phyloP scores from a whole-genome alignment of 208 protist genomes.

The Trichomonas vaginalis region DNA sequence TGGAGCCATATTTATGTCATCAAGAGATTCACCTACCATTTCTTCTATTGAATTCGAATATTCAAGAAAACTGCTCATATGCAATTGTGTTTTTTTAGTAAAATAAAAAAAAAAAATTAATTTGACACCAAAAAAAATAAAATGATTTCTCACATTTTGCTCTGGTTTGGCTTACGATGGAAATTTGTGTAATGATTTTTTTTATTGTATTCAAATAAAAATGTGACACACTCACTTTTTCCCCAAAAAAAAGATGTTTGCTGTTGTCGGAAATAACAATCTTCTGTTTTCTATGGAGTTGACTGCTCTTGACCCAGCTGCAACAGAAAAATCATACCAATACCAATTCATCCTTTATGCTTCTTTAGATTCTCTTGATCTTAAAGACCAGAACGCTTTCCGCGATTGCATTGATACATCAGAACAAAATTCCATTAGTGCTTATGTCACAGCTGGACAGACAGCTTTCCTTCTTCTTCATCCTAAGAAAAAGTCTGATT shows the following conservation, averaged over 20 bases:
- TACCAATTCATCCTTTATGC: slow-evolving; percentile 14
- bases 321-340: not conserved
- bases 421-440: not conserved
- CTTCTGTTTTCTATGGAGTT: not conserved
- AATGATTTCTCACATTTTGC: too few relatives aligned
- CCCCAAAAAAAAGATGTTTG: slow-evolving; percentile 3
- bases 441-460: not conserved
- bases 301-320: not conserved
- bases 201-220: not conserved
- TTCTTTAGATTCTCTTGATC: not conserved
- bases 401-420: not conserved
- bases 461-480: slow-evolving; percentile 9
- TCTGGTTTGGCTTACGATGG: too few relatives aligned
- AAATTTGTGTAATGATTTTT: too few relatives aligned
- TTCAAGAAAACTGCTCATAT: too few relatives aligned
- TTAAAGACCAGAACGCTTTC: not conserved
- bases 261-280: slow-evolving; percentile 4
- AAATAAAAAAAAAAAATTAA: too few relatives aligned
- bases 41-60: too few relatives aligned
- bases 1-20: too few relatives aligned
- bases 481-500: not conserved
- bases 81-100: too few relatives aligned
- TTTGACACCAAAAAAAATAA: too few relatives aligned
- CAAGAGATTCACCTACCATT: too few relatives aligned
- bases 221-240: not conserved